Base-by-base conservation (phyloP, 1,284 basidiomycete species). In the Sanghuangporus baumii region DNA sequence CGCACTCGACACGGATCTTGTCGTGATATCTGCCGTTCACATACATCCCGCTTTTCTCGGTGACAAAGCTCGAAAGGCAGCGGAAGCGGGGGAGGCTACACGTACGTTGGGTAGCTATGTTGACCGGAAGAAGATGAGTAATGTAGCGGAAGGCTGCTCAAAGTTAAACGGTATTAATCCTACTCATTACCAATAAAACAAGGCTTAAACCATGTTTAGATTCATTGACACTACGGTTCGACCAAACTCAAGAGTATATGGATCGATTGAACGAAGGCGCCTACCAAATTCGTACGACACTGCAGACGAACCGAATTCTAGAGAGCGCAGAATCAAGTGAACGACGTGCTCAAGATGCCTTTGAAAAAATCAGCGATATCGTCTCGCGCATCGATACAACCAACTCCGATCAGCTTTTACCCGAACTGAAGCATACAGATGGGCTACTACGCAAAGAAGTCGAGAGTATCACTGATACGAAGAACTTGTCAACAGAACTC, bases 101-200 rank as follows among this genome's bases (percentile, higher is more conserved):
- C 79, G 90, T 55, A 87, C 85, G n/a, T 72, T 93, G 59, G 89
- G 86, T 6, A 89, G 91, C 71, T 94, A 93, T 72, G 90, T 94
- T 20, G 87, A 85, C 36, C 81, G 79, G 66, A 81, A 77, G 59
- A 91, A 87, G 75, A 93, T 94, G 89, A 81, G 82, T 64, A 82
- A 92, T 68, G 90, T 93, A 0, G 85, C 85, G 0, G 86, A 89
- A 31, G 85, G 83, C 3, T 93, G 92, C 71, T 72, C 77, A n/a
- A 81, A 83, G 63, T 84, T 86, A 36, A 86, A 92, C 74, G 83
- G 87, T 85, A 67, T 61, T 57, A 4, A 4, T 34, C n/a, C 34
- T 46, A 18, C 37, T 46, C 47, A 58, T 40, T 52, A 58, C 41
- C 26, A 41, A 11, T 61, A 7, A 18, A n/a, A 46, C 6, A 46